Conservation (phyloP, 768 basidiomycete genomes). For the Sporobolomyces phaffii region DNA sequence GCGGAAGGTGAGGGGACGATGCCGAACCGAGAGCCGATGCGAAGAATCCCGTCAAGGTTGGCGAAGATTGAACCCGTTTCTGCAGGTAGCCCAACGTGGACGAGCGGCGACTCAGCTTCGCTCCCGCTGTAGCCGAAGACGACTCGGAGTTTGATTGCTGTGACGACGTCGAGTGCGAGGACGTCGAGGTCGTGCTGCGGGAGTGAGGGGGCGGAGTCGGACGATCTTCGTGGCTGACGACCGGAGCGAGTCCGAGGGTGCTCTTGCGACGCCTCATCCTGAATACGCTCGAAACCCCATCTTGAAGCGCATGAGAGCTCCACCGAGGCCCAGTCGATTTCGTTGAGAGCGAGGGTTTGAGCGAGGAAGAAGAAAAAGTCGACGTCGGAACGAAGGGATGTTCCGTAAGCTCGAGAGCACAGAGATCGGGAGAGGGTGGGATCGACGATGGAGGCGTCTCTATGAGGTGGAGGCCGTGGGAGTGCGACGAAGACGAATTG, state of each 20-base stretch:
- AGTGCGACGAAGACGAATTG: constrained; percentile 18
- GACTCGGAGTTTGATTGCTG: not conserved
- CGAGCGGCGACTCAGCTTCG: constrained; percentile 20
- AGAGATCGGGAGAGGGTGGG: constrained; percentile 29
- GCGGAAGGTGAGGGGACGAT: constrained; percentile 20
- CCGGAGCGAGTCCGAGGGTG: constrained; percentile 20
- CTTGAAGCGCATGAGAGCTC: constrained; percentile 9
- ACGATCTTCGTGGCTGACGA: not conserved
- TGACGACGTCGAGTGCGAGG: not conserved
- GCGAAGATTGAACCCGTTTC: constrained; percentile 15
- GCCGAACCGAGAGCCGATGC: not conserved
- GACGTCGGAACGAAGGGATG: not conserved
- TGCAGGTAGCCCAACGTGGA: constrained; percentile 23
- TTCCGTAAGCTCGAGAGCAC: constrained; percentile 15
- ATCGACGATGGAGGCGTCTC: constrained; percentile 36
- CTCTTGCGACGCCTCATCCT: constrained; percentile 29
- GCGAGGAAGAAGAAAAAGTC: not conserved
- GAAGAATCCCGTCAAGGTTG: constrained; percentile 21
- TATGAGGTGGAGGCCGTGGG: constrained; percentile 4
- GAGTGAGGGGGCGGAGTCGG: not conserved
- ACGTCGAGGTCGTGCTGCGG: not conserved
- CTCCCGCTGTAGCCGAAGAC: constrained; percentile 6
- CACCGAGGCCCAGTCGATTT: not conserved
- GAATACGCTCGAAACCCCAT: constrained; percentile 27
- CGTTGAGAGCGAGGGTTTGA: not conserved